phyloP scores from a whole-genome alignment of 192 early-diverging fungal species.

The Coemansia sp. region DNA sequence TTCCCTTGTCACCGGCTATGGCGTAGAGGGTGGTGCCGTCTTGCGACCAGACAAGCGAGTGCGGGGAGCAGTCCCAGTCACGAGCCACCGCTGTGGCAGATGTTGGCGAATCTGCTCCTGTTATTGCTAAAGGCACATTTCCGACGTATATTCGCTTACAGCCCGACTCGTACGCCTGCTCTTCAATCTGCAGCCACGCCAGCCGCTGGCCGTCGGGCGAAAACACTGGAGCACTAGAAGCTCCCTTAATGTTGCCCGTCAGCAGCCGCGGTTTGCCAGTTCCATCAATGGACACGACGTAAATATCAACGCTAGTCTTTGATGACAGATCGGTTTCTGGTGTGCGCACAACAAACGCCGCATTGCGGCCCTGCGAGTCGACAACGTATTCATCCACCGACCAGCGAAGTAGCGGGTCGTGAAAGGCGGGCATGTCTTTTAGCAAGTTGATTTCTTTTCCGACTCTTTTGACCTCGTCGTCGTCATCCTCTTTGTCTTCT shows the following conservation, averaged over 20 bases:
- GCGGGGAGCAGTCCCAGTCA: conserved; percentile 57
- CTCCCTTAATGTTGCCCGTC: conserved; percentile 53
- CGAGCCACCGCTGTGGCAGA: conserved; percentile 15
- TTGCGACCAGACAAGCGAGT: conserved; percentile 55
- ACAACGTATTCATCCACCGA: conserved; percentile 56
- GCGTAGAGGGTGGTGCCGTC: conserved; percentile 55
- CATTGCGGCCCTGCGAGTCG: conserved; percentile 55
- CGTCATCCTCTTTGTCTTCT: conserved; percentile 1
- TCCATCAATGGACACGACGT: conserved; percentile 19
- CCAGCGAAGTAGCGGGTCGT: conserved; percentile 28
- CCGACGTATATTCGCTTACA: conserved; percentile 62
- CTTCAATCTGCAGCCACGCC: conserved; percentile 75
- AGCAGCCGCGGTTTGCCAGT: conserved; percentile 19
- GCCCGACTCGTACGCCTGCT: conserved; percentile 72
- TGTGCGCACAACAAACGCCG: conserved; percentile 64
- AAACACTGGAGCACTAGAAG: conserved; percentile 58
- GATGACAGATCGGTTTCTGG: conserved; percentile 54
- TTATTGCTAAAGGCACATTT: conserved; percentile 3
- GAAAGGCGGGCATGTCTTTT: conserved; percentile 2
- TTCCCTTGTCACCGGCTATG: conserved; percentile 62
- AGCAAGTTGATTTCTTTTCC: conserved; percentile 18
- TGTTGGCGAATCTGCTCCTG: no score
- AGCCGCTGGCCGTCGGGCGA: conserved; percentile 60
- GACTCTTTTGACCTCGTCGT: conserved; percentile 13
- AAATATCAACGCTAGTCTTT: conserved; percentile 64